These are phyloP conservation scores for Ramaria sp. DNA, from an alignment of 768 basidiomycete genomes.

Conservation along the genomic window DNA sequence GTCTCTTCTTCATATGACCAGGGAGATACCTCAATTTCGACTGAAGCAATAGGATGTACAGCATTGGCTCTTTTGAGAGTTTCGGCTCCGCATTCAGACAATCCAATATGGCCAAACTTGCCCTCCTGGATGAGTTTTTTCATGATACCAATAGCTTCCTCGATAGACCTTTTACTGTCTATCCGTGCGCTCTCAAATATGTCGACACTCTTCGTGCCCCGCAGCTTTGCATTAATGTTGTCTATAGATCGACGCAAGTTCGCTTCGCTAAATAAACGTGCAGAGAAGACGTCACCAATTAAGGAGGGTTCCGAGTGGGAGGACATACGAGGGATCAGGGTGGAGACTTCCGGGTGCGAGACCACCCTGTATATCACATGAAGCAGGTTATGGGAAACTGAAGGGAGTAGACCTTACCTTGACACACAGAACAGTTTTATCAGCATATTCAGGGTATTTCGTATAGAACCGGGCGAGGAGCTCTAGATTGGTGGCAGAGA, in stretches of 20 bases:
- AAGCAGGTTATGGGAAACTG: no score
- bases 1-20: conserved; percentile 47
- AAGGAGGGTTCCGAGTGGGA: no score
- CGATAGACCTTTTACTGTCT: conserved; percentile 25
- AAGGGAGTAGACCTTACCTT: conserved; percentile 29
- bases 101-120: conserved; percentile 46
- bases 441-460: conserved; percentile 31
- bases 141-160: conserved; percentile 34
- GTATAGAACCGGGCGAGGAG: conserved; percentile 40
- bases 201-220: conserved; percentile 45
- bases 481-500: conserved; percentile 33
- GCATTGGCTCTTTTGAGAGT: conserved; percentile 40
- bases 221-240: conserved; percentile 31
- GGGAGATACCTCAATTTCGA: conserved; percentile 59
- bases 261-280: conserved; percentile 17
- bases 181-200: conserved; percentile 34
- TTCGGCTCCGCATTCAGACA: conserved; percentile 41
- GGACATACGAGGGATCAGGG: conserved; percentile 8
- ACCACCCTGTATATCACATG: conserved; percentile 9
- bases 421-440: conserved; percentile 36
- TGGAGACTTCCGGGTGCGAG: not conserved
- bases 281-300: not conserved
- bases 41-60: conserved; percentile 42
- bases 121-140: conserved; percentile 39
- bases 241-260: conserved; percentile 39